Conservation (phyloP, 345 rosid species). For the Kandelia obovata region DNA sequence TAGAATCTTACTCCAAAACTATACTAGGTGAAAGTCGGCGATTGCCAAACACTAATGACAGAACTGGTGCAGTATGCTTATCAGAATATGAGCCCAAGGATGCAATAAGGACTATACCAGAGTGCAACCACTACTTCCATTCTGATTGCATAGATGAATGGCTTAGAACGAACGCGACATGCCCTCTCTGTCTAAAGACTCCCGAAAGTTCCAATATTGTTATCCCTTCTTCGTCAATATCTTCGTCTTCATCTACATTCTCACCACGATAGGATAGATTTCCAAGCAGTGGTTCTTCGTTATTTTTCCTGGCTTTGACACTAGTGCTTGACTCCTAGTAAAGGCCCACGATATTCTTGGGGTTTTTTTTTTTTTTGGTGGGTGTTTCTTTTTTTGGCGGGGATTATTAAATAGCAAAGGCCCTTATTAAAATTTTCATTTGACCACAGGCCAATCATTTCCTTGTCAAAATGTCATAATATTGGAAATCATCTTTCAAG, state of each 20-base stretch:
- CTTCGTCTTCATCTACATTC: slow-evolving; percentile 11
- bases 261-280: not conserved
- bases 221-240: slow-evolving; percentile 1
- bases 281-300: too few species aligned
- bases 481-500: too few species aligned
- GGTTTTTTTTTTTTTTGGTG: too few species aligned
- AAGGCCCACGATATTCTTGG: too few species aligned
- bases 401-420: too few species aligned
- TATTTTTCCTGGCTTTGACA: too few species aligned
- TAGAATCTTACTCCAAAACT: slow-evolving; percentile 56
- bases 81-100: slow-evolving; percentile 54
- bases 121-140: slow-evolving; percentile 63
- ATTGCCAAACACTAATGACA: slow-evolving; percentile 42
- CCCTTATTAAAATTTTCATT: too few species aligned
- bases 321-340: too few species aligned
- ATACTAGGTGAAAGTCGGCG: slow-evolving; percentile 50
- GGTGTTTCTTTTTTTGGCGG: too few species aligned
- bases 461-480: too few species aligned
- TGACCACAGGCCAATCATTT: too few species aligned
- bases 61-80: slow-evolving; percentile 50
- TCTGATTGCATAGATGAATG: slow-evolving; percentile 58
- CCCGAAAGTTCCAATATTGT: slow-evolving; percentile 19
- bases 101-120: slow-evolving; percentile 48
- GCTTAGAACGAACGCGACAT: slow-evolving; percentile 52
- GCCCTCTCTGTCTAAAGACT: slow-evolving; percentile 58